Evolutionary conservation across 2,329 filamentous ascomycete genomes (phyloP).

Genomic region (Xylogone sp.): DNA sequence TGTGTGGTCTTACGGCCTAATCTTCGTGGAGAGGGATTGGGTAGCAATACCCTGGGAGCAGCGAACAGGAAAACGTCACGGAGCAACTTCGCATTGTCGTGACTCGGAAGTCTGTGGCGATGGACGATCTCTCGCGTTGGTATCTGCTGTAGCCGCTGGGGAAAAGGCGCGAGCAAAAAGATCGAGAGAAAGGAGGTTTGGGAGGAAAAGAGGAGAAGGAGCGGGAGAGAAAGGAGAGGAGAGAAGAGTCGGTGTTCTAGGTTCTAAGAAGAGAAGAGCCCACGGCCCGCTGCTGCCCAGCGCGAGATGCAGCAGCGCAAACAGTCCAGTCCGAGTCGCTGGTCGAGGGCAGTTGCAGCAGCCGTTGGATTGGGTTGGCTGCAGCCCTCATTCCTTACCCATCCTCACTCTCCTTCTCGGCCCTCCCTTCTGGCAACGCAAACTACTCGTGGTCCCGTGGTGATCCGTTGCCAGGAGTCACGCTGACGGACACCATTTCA

Average conservation of each 20-base stretch:
- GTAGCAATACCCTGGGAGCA: slow-evolving; percentile 22
- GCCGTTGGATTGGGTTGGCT: too few relatives aligned
- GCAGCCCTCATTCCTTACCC: too few relatives aligned
- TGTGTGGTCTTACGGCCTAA: slow-evolving; percentile 25
- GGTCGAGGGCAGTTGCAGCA: too few relatives aligned
- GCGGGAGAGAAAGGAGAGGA: slow-evolving; percentile 3
- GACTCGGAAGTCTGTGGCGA: slow-evolving; percentile 10
- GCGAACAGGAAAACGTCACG: slow-evolving; percentile 10
- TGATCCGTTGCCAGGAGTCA: too few relatives aligned
- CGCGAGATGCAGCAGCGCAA: too few relatives aligned
- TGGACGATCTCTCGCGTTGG: background rate
- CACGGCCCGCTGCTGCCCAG: background rate
- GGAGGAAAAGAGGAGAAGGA: slow-evolving; percentile 1
- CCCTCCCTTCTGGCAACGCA: too few relatives aligned
- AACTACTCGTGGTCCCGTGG: too few relatives aligned
- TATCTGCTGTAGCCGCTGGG: background rate
- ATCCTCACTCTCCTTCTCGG: too few relatives aligned
- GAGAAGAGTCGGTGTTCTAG: background rate
- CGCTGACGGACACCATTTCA: too few relatives aligned
- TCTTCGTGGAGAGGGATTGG: slow-evolving; percentile 19
- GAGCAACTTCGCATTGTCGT: slow-evolving; percentile 18
- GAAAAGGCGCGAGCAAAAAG: background rate
- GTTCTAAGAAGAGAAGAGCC: background rate
- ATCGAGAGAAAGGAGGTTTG: slow-evolving; percentile 1
- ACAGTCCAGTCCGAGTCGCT: too few relatives aligned